Base-by-base conservation (phyloP, 169 alveolate genomes). In the Babesia bovis region DNA sequence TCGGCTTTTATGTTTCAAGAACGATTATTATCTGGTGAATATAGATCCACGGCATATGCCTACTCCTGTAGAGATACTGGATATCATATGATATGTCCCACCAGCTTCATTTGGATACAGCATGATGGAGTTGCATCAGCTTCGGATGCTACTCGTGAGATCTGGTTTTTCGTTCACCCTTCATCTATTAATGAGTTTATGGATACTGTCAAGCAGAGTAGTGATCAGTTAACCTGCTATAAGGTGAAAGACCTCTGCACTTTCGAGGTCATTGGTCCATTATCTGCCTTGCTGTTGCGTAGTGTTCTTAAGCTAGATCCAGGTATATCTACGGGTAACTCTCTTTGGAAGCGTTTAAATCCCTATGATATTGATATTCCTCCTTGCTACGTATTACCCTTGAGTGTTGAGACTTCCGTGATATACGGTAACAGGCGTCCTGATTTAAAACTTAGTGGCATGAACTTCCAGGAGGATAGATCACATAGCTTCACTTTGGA, bases 111-210 rank as follows among this genome's bases (percentile, higher is more conserved):
- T 9, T 77, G 85, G 85, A 52, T 66, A n/a, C 19, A 33, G 55
- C 74, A 28, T 19, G 23, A 23, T n/a, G 33, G 0, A 19, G 36
- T 35, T 41, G 41, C 4, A 21, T 36, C 69, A 7, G 45, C n/a
- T 13, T 9, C n/a, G 30, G 85, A 33, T 19, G 52, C 32, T 9
- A 5, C 23, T 3, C 65, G 85, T 17, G 51, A 65, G 41, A 67
- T 77, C 26, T 77, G 85, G 85, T 53, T 77, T 30, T 67, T 77
- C 58, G 82, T 77, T 10, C 85, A 77, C 40, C 85, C 85, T 17
- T 50, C 70, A 15, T 49, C 85, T 38, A 45, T 49, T 25, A 58
- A 7, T 12, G 75, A 78, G 40, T 57, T 78, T 40, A 41, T 25
- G 30, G 67, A 66, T 10, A 63, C 59, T 19, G 15, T 69, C 15